Percentiles rank a stretch among this genome's conserved stretches.
Evolutionary conservation across 176 grass and related monocot genomes (phyloP).

Genomic region (Triticum urartu): DNA sequence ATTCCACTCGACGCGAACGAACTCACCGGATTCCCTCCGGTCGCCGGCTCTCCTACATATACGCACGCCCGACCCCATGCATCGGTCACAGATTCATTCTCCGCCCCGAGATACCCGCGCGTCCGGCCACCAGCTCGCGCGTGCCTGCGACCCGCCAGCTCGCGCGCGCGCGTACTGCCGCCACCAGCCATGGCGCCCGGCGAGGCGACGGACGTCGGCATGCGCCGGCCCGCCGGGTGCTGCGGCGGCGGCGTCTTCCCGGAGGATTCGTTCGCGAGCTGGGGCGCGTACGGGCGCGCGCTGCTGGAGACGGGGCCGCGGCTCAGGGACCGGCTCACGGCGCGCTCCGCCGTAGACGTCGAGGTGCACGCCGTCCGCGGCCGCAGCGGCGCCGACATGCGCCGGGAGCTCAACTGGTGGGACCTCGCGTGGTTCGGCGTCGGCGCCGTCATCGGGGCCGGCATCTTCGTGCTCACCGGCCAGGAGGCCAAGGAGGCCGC

Average conservation of each 20-base stretch:
- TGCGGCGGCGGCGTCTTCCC: conserved; percentile 48
- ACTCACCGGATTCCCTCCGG: background rate
- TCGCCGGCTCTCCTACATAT: background rate
- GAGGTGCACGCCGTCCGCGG: conserved; percentile 69
- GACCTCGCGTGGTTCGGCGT: conserved; percentile 82
- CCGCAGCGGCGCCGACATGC: conserved; percentile 69
- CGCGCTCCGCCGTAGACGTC: conserved; percentile 44
- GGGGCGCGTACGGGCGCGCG: conserved; percentile 56
- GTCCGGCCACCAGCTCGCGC: no score
- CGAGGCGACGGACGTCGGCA: conserved; percentile 1
- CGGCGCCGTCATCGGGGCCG: conserved; percentile 73
- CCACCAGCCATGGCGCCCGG: conserved; percentile 23
- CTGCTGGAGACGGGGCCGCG: conserved; percentile 54
- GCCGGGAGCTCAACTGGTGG: conserved; percentile 67
- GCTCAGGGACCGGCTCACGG: conserved; percentile 45
- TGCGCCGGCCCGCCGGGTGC: conserved; percentile 26
- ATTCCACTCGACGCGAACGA: background rate
- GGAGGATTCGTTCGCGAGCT: conserved; percentile 72
- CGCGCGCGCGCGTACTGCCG: background rate
- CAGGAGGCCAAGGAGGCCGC: conserved; percentile 57
- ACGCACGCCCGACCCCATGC: background rate
- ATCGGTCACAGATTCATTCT: background rate
- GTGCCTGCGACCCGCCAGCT: background rate
- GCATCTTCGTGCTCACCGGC: conserved; percentile 82
- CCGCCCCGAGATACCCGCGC: background rate